These are phyloP conservation scores for Litsea cubeba DNA, from an alignment of 164 flowering plant genomes.

Conservation along the genomic window DNA sequence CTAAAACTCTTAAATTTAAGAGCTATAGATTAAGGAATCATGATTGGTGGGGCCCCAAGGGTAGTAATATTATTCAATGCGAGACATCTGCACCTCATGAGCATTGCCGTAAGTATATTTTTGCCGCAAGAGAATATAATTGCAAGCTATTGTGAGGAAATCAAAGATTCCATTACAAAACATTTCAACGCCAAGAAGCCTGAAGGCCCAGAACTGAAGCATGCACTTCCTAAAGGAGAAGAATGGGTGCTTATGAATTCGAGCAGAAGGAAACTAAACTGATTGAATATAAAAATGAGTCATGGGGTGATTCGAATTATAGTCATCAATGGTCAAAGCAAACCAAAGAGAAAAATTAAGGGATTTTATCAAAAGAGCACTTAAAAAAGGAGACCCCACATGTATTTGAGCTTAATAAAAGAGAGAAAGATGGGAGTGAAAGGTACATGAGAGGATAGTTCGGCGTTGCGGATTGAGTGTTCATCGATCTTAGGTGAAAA, in stretches of 20 bases:
- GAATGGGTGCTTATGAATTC: neutral
- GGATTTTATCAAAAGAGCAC: neutral
- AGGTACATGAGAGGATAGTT: conserved; percentile 37
- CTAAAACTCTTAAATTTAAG: too few relatives aligned
- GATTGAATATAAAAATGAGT: neutral
- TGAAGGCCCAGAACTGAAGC: too few relatives aligned
- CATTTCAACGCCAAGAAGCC: neutral
- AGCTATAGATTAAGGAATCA: too few relatives aligned
- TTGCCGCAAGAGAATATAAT: neutral
- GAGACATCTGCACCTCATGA: too few relatives aligned
- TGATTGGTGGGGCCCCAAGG: too few relatives aligned
- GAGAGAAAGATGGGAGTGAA: conserved; percentile 19
- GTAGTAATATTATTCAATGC: too few relatives aligned
- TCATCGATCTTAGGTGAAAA: conserved; percentile 4
- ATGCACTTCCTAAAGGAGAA: neutral
- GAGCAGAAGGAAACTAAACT: neutral
- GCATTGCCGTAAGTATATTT: too few relatives aligned
- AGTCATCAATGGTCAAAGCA: conserved; percentile 14
- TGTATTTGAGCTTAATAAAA: conserved; percentile 15
- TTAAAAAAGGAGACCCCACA: conserved; percentile 13
- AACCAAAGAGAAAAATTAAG: neutral
- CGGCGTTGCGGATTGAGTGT: conserved; percentile 22
- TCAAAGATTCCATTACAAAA: neutral
- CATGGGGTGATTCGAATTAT: neutral
- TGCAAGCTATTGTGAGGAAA: neutral